Base-by-base conservation (phyloP, 225 moss, liverwort and hornwort species). In the Rhytidiadelphus loreus region DNA sequence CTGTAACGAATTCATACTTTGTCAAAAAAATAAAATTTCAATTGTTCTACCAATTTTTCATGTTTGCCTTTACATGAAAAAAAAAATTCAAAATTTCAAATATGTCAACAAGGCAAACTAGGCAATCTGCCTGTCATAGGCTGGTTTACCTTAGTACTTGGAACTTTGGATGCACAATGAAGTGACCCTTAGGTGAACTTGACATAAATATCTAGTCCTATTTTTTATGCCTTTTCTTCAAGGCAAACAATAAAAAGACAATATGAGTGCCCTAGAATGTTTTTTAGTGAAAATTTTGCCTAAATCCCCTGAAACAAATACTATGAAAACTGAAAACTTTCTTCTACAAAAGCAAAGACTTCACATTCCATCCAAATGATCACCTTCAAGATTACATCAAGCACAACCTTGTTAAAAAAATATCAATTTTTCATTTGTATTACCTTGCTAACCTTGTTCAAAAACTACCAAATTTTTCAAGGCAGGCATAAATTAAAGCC, bases 131-230 rank as follows among this genome's bases (percentile, higher is more conserved):
- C n/a, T n/a, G n/a, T n/a, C n/a, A n/a, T n/a, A n/a, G n/a, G n/a
- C n/a, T n/a, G n/a, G n/a, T n/a, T n/a, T n/a, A n/a, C n/a, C n/a
- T n/a, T 35, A 22, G 8, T 8, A 33, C 3, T 35, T 3, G 2
- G 13, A 76, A 52, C 13, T 33, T 33, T 13, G 2, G 5, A 52
- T 76, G 76, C 8, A 23, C 0, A 0, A 76, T 35, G 5, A 33
- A 14, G 8, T 53, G 35, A 2, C 12, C 14, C 3, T 76, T 20
- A 35, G 1, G 35, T 52, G 5, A 35, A 52, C 1, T 0, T 0
- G 0, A 23, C 9, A 3, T 37, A 13, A 53, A 53, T 9, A 77
- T 23, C 5, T 35, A 33, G 8, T 22, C 48, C 32, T 75, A 22
- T 5, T 29, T 46, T 30, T 19, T 0, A 76, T 35, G 3, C 52